These are phyloP conservation scores for Trametes elegans DNA, from an alignment of 768 basidiomycete genomes.

Conservation along the genomic window DNA sequence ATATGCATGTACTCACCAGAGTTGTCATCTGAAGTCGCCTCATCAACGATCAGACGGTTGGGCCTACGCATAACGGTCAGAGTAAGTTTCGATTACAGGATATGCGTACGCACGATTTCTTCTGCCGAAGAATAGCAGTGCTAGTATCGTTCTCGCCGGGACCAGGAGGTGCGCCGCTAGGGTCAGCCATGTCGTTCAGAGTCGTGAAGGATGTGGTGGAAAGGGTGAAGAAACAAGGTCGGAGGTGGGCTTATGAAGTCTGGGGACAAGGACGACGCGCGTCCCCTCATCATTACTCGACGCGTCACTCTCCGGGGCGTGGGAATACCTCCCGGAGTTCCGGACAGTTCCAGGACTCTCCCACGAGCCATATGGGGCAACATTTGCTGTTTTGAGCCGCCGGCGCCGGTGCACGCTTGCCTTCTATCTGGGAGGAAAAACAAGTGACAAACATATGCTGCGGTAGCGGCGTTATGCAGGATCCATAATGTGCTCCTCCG, in stretches of 20 bases:
- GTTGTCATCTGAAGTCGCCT: slow-evolving; percentile 92
- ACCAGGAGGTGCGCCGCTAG: slow-evolving; percentile 78
- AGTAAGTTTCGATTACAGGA: slow-evolving; percentile 19
- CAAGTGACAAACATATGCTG: neutral
- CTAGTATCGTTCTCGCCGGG: slow-evolving; percentile 89
- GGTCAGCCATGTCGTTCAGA: slow-evolving; percentile 39
- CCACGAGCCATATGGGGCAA: slow-evolving; percentile 2
- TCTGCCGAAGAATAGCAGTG: slow-evolving; percentile 92
- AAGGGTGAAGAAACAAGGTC: slow-evolving; percentile 13
- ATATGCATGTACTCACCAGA: slow-evolving; percentile 56
- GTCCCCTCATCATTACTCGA: slow-evolving; percentile 24
- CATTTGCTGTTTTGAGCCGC: neutral
- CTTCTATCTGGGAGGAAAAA: neutral
- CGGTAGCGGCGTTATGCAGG: neutral
- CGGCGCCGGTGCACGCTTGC: neutral
- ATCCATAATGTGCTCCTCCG: too few species aligned
- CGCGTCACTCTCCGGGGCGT: slow-evolving; percentile 23
- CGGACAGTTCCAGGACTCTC: slow-evolving; percentile 27
- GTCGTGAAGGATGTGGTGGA: slow-evolving; percentile 21
- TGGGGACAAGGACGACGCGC: slow-evolving; percentile 31
- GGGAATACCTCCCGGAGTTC: slow-evolving; percentile 20
- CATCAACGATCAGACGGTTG: slow-evolving; percentile 96
- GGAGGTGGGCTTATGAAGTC: slow-evolving; percentile 22
- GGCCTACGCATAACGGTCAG: slow-evolving; percentile 53
- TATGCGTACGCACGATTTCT: slow-evolving; percentile 83